Base-by-base conservation (phyloP, 2,329 filamentous ascomycete genomes). In the Calonectria pauciramosa region DNA sequence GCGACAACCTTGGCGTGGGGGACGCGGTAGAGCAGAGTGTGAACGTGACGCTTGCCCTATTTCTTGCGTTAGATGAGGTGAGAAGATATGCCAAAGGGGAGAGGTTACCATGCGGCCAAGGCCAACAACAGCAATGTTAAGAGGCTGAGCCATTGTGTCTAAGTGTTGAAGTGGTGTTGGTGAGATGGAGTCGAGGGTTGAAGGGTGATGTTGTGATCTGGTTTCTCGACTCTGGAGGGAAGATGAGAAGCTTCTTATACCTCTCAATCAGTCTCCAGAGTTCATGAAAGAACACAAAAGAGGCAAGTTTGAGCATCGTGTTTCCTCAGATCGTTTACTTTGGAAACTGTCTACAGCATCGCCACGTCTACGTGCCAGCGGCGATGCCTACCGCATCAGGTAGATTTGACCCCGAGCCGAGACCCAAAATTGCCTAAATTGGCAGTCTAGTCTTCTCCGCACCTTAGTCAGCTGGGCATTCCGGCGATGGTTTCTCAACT, bases 101-200 rank as follows among this genome's bases (percentile, higher is more conserved):
- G 4, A 1, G 4, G 34, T 47, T 49, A 76, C 73, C 77, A 78
- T 79, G 8, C 76, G 77, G 1, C 77, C 77, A 7, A 79, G 77
- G 23, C 76, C 73, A 20, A 77, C 73, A 32, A 78, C 70, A 5
- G 76, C 77, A 26, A 79, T 78, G 16, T 76, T 76, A 1, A 78
- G 34, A 11, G 59, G 41, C 41, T 44, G 65, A 20, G 74, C n/a
- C 75, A 79, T 79, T 3, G 1, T 60, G 5, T 13, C 5, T 3
- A 10, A 11, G 18, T 41, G 23, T 41, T 38, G 56, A 18, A 23
- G 56, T 16, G 56, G 56, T 41, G 4, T 6, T 10, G n/a, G 14
- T n/a, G 8, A 63, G 11, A 47, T 36, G 4, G 11, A 52, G 32
- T 36, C 36, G 56, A 56, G 65, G n/a, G 7, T 13, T n/a, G 23